Base-by-base conservation (phyloP, 352 stramenopile species). In the Pythium plurisporium region DNA sequence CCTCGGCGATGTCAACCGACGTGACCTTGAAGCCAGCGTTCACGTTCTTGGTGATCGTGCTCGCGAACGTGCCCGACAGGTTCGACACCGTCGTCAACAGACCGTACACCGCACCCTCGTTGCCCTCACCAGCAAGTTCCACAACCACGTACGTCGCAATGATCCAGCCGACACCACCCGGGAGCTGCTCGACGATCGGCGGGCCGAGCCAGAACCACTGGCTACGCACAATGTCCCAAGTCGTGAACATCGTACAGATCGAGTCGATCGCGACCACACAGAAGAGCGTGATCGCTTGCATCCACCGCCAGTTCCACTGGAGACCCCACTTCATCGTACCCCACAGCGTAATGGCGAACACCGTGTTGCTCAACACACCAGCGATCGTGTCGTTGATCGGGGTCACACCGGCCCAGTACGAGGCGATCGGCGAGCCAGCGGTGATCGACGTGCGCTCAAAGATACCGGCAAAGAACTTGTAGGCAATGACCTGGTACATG, bases 401-500 rank as follows among this genome's bases (percentile, higher is more conserved):
- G n/a, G 61, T 63, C n/a, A 80, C 74, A 3, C 67, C 45, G 23
- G 63, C 64, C 31, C 66, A 55, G 45, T 62, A 62, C 20, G 27
- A 42, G 44, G 73, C 56, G 1, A 84, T 61, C 0, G 64, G 69
- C 19, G 46, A 65, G 7, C 31, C 43, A 1, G 63, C 59, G 8
- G 66, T 79, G 49, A 53, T 70, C 46, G 62, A 55, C 49, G 79
- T 66, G 33, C 45, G 50, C 0, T 48, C 45, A 19, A 85, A 76
- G 11, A 78, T 52, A 26, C 54, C 57, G 38, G 41, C 58, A 58
- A 82, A 74, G 38, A 80, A 82, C 9, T 59, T 30, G 56, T 73
- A 79, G 29, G 67, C 62, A 30, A 74, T 64, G n/a, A 82, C 38
- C 36, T 85, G 74, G 58, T 76, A 85, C 43, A 82, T 55, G 4